A percentile compares a stretch with the other conserved stretches of the same genome.
Evolutionary conservation across 768 basidiomycete species (phyloP).

Genomic region (Leccinum fibrillosum): DNA sequence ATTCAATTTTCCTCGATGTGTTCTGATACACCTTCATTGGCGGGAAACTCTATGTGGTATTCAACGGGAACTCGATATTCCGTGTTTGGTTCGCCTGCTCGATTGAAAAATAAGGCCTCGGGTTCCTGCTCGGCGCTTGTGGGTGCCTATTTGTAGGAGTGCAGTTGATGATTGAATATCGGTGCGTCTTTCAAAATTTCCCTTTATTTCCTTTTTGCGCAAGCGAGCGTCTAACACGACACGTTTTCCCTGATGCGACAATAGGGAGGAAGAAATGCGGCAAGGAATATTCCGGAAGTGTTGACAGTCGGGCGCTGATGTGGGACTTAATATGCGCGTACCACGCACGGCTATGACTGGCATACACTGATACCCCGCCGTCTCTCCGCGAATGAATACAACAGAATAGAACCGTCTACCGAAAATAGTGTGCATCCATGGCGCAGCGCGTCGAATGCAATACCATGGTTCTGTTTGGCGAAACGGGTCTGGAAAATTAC

Average conservation of each 20-base stretch:
- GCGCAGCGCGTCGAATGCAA: background rate
- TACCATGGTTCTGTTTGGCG: no score
- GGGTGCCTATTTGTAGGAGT: conserved; percentile 73
- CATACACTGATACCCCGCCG: background rate
- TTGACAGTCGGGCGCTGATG: conserved; percentile 20
- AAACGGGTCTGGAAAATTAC: no score
- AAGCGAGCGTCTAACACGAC: conserved; percentile 2
- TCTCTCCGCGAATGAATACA: background rate
- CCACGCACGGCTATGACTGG: background rate
- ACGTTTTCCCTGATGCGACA: background rate
- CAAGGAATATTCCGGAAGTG: conserved; percentile 56
- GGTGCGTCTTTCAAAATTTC: conserved; percentile 43
- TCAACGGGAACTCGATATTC: background rate
- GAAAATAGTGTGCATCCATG: background rate
- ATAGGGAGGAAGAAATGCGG: conserved; percentile 71
- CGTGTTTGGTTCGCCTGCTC: background rate
- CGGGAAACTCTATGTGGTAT: background rate
- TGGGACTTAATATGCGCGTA: background rate
- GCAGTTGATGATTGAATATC: conserved; percentile 96
- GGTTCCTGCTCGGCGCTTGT: conserved; percentile 60
- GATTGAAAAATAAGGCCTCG: conserved; percentile 44
- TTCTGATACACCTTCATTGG: background rate
- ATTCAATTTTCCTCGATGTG: background rate
- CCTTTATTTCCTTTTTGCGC: background rate
- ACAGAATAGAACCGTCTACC: background rate